Conservation (phyloP, 148 eudicot species). For the Amaranthus palmeri region DNA sequence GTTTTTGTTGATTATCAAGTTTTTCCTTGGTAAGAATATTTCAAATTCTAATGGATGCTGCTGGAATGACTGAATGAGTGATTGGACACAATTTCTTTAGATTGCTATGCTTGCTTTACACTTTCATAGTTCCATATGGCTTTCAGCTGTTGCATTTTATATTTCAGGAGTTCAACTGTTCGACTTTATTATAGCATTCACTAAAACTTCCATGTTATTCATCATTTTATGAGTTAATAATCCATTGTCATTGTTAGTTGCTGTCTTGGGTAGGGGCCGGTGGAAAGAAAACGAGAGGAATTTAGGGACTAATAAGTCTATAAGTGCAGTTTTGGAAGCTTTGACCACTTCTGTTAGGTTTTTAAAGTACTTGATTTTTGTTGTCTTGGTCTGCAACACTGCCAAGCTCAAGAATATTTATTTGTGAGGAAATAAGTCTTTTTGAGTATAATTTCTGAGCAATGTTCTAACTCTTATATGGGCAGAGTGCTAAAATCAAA, state of each 20-base stretch:
- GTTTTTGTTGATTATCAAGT: no score
- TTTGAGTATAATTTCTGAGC: not conserved
- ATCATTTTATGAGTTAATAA: not conserved
- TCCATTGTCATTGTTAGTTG: not conserved
- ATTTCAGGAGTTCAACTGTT: not conserved
- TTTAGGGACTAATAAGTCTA: not conserved
- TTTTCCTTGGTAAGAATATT: no score
- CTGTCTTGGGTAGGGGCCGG: not conserved
- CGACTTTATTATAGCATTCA: not conserved
- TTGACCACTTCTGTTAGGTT: not conserved
- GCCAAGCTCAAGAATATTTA: not conserved
- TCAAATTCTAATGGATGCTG: not conserved
- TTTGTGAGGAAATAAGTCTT: not conserved
- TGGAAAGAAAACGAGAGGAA: not conserved
- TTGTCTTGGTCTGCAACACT: not conserved
- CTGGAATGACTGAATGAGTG: not conserved
- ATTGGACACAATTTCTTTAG: not conserved
- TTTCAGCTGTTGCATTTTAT: not conserved
- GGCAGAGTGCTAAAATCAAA: conserved; percentile 65
- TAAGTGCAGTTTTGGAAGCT: not conserved
- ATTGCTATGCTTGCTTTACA: no score
- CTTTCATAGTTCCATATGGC: not conserved
- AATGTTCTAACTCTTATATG: not conserved
- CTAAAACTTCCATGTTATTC: not conserved
- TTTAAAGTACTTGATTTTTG: not conserved